Evolutionary conservation across 2,329 filamentous ascomycete genomes (phyloP).

Genomic region (Thermothelomyces thermophilus): DNA sequence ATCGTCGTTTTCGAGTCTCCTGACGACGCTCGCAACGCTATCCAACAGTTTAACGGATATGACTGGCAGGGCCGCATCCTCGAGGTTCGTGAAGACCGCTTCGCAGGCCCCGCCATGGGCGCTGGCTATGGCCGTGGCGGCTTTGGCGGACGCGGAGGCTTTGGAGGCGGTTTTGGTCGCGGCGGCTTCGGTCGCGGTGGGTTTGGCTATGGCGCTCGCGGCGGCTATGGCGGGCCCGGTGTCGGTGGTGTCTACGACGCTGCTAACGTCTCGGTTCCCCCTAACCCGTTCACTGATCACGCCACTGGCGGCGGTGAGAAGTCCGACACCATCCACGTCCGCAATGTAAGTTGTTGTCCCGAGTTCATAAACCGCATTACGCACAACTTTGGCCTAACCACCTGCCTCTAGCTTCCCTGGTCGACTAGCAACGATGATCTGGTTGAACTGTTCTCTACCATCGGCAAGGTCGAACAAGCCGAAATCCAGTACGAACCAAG

Average conservation of each 20-base stretch:
- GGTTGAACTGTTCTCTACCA: constrained; percentile 93
- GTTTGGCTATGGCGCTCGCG: constrained; percentile 45
- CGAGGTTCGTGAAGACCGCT: constrained; percentile 94
- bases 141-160: constrained; percentile 50
- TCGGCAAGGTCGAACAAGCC: constrained; percentile 96
- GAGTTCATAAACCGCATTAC: background rate
- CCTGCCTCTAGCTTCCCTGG: constrained; percentile 71
- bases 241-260: constrained; percentile 44
- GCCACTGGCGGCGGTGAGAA: constrained; percentile 82
- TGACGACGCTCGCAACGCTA: constrained; percentile 91
- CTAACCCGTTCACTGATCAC: constrained; percentile 91
- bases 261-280: constrained; percentile 48
- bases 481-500: constrained; percentile 98
- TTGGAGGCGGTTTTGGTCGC: constrained; percentile 46
- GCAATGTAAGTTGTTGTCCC: constrained; percentile 67
- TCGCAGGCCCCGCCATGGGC: constrained; percentile 55
- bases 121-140: constrained; percentile 54
- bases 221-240: constrained; percentile 39
- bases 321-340: constrained; percentile 83
- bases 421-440: constrained; percentile 98
- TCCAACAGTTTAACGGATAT: constrained; percentile 96
- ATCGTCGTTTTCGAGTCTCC: constrained; percentile 94
- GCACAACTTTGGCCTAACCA: constrained; percentile 19
- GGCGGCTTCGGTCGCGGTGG: constrained; percentile 43
- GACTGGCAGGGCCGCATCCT: constrained; percentile 94